phyloP scores from a whole-genome alignment of 1,284 basidiomycete species.

The Fomes fomentarius region DNA sequence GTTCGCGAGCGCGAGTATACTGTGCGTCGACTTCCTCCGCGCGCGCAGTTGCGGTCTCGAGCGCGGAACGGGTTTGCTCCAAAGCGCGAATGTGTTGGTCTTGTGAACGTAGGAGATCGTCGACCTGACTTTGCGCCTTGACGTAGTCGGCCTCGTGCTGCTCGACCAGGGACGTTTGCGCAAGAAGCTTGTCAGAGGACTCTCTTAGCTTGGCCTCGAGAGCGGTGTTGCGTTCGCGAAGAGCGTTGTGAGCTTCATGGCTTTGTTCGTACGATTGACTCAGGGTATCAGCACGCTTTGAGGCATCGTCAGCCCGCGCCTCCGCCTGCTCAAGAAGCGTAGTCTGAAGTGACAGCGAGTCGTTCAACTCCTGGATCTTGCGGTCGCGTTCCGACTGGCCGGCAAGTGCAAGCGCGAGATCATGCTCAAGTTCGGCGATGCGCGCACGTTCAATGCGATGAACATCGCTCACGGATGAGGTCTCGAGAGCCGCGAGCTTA shows the following conservation, averaged over 20 bases:
- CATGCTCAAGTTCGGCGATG: constrained; percentile 78
- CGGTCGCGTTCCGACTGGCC: constrained; percentile 73
- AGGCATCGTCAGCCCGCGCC: constrained; percentile 79
- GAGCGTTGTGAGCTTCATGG: constrained; percentile 69
- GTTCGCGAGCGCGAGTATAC: constrained; percentile 69
- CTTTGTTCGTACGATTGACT: constrained; percentile 80
- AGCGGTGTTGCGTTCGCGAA: constrained; percentile 68
- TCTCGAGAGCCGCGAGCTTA: constrained; percentile 88
- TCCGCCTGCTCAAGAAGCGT: constrained; percentile 82
- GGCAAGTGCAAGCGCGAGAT: constrained; percentile 67
- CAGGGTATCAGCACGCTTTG: constrained; percentile 81
- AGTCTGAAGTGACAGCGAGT: constrained; percentile 76
- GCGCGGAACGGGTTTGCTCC: constrained; percentile 82
- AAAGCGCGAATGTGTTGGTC: constrained; percentile 88
- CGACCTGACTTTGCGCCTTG: constrained; percentile 67
- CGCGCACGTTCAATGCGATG: constrained; percentile 79
- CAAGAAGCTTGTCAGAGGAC: constrained; percentile 75
- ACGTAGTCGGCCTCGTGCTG: constrained; percentile 83
- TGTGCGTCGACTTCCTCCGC: constrained; percentile 82
- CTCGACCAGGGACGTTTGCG: constrained; percentile 76
- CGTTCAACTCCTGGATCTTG: constrained; percentile 73
- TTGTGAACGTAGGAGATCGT: constrained; percentile 68
- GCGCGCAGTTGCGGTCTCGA: constrained; percentile 78
- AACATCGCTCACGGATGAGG: constrained; percentile 66
- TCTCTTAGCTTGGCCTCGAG: constrained; percentile 80